Base-by-base conservation (phyloP, 2,329 filamentous ascomycete genomes). In the Clonostachys rhizophaga region DNA sequence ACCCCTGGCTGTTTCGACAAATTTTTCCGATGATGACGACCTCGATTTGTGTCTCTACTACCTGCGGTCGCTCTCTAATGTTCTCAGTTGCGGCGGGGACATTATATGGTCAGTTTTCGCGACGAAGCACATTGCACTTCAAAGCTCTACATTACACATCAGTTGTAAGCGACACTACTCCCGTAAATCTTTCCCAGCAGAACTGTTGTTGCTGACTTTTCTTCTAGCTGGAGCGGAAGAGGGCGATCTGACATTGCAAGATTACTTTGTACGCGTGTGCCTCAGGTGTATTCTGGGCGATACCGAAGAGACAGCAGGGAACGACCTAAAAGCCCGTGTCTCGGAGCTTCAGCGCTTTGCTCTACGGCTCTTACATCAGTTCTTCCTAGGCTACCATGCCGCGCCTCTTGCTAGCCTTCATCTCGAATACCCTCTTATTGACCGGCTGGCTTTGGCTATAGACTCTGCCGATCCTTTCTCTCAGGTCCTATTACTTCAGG, bases 41-140 rank as follows among this genome's bases (percentile, higher is more conserved):
- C 74, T 91, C 8, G 86, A 87, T 51, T 77, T 91, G 48, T 89
- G 84, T 50, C 69, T 89, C 4, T 95, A 96, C 62, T 86, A 92
- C 57, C 68, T 96, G 17, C 81, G 81, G 45, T 86, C 87, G 3
- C 64, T 96, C 2, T 83, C 83, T 6, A 87, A 89, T 53, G 76
- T 95, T 24, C 68, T 96, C 14, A 75, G 79, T 24, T 84, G 81
- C 82, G 48, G 86, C 78, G 17, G 64, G 5, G 83, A 87, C 42
- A 76, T 78, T 45, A 83, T 86, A 9, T 91, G 89, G 86, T 72
- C 77, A 12, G 76, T 85, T 5, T 67, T 95, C 37, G 81, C 87
- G 2, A 82, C 82, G 6, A 85, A 84, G 46, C 58, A 68, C 45
- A 50, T 69, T 33, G 58, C 58, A 1, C 58, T 65, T 34, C 45